Base-by-base conservation (phyloP, 306 rosid species). In the Sesbania bispinosa region DNA sequence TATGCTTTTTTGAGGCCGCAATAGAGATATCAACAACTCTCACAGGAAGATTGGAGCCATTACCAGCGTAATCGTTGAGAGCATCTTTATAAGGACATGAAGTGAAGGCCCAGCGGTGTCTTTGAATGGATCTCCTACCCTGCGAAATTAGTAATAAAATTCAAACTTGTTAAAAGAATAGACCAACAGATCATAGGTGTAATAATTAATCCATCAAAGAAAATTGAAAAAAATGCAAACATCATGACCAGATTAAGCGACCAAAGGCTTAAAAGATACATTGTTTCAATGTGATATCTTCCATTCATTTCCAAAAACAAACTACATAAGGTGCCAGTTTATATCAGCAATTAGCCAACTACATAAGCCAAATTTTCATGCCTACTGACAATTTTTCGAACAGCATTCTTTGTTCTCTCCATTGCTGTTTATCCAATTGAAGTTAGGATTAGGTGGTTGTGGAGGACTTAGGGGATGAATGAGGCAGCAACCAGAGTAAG, bases 91-190 rank as follows among this genome's bases (percentile, higher is more conserved):
- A 38, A 94, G 97, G 14, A 94, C 99, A 68, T 94, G 99, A 68
- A 94, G 74, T 19, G 97, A 94, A 75, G 99, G 99, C 76, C 99
- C 99, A 5, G 97, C 97, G 19, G 99, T 94, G 88, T 94, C 99
- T 84, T 94, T 94, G 84, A 94, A 94, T 13, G 97, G 99, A 59
- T 94, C 99, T 60, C 99, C 97, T 80, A 94, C 97, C 14, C 99
- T 94, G 90, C 88, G 52, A 50, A 26, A 76, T 62, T 18, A 78
- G 55, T 6, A 0, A 78, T 45, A 35, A 24, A 6, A 11, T 23
- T 35, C 15, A 20, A 47, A 78, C 52, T 54, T n/a, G 36, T 35
- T 14, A 57, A 23, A 67, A 58, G 30, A 29, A 23, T 7, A 20
- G 13, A 73, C 60, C 30, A 32, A 15, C 11, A 50, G 6, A 42